Base-by-base conservation (phyloP, 1,284 basidiomycete species). In the Wallemia mellicola region DNA sequence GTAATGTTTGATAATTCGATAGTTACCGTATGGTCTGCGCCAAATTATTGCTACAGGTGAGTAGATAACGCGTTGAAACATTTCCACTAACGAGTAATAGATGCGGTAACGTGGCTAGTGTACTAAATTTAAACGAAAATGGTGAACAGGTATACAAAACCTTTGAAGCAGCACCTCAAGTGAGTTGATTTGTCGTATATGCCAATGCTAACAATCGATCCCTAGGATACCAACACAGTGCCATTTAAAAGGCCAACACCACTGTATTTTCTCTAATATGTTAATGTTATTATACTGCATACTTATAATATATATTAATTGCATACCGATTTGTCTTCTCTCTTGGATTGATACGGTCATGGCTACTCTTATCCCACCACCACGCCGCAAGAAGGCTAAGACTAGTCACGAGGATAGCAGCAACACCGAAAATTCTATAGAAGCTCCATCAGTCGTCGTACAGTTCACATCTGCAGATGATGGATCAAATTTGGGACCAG, bases 11-110 rank as follows among this genome's bases (percentile, higher is more conserved):
- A 96, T 68, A 76, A 79, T 61, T 82, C 81, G 33, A 92, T 98
- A 64, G 94, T 98, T 11, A 98, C 94, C 1, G 91, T 98, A 24
- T 98, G 92, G 91, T 89, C 85, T 66, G 94, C 91, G 1, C 92
- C 91, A 1, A 98, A 96, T 70, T 98, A 98, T 68, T 98, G 92
- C 71, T 96, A 98, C 71, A 75, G 88, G 82, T 89, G 63, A 60
- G 79, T 74, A 24, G 63, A 57, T 2, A 24, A 54, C 54, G 19
- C 28, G 60, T 63, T 57, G 57, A 59, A 58, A 58, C 55, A 14
- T 19, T 7, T 26, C 5, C 1, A 15, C 24, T 9, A 17, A 30
- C 17, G 25, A 25, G 32, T n/a, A n/a, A 24, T 65, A 87, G 86
- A 64, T 92, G 88, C 67, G 89, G 88, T 19, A 94, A 94, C 68